Base-by-base conservation (phyloP, 192 early-diverging fungal species). In the Mortierella alpina region DNA sequence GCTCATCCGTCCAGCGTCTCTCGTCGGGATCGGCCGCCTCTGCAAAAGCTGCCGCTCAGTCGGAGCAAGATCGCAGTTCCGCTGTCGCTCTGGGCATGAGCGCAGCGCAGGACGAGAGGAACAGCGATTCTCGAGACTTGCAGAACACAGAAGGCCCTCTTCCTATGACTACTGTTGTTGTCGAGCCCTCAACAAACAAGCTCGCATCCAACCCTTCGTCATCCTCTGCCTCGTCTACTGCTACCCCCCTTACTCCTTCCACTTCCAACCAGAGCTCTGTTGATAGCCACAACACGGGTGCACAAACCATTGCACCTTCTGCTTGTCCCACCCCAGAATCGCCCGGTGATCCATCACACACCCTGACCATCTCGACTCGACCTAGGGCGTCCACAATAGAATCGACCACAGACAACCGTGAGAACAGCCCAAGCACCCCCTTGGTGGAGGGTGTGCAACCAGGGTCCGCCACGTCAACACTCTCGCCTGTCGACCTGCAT, bases 341-440 rank as follows among this genome's bases (percentile, higher is more conserved):
- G 47, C 5, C 44, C 72, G 5, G 54, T 47, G 72, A 58, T 31
- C 31, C 70, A 46, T 18, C 63, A 42, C 66, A 45, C 41, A 70
- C 68, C 22, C 74, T 77, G 54, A 65, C 74, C 44, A 57, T 77
- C 56, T 39, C 44, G 51, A 70, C 67, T 63, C 61, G 67, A 52
- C 73, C 66, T 8, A 62, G 66, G 40, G 74, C 74, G 46, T 47
- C 70, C 53, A 50, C 66, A 13, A 5, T 70, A 11, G 67, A 77
- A 44, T 56, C 75, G 2, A 66, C 60, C 59, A 63, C 40, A 23
- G 56, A 78, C 42, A n/a, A n/a, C 9, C 54, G 53, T 31, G 75
- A 77, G 45, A 58, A 56, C 42, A 59, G 3, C 31, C 31, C 31
- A 31, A 1, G 31, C 31, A 31, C 31, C 31, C 31, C 31, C 31